Conservation (phyloP, 129 eudicot genomes). For the Mikania micrantha region DNA sequence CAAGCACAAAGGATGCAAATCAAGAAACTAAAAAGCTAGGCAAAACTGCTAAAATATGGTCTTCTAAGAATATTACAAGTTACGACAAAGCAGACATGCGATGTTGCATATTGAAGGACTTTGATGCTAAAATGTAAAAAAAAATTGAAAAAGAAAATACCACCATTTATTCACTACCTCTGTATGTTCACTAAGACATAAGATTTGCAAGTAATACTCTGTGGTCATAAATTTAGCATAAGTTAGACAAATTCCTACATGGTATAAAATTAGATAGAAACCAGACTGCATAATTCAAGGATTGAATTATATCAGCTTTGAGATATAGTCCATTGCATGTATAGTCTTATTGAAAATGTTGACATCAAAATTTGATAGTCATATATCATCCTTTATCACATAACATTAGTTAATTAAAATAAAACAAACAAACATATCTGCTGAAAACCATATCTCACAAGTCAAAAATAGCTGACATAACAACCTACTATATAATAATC, state of each 20-base stretch:
- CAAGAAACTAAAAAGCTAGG: not conserved
- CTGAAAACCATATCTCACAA: too few relatives aligned
- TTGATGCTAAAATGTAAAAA: not conserved
- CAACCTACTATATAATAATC: too few relatives aligned
- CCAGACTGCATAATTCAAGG: conserved; percentile 5
- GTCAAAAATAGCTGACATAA: too few relatives aligned
- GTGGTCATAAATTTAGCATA: not conserved
- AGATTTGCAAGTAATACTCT: not conserved
- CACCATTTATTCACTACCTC: not conserved
- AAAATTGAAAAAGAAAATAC: not conserved
- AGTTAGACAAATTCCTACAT: not conserved
- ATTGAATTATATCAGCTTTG: not conserved
- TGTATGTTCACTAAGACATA: not conserved
- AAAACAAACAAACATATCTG: too few relatives aligned
- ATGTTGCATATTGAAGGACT: not conserved
- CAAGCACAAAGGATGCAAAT: not conserved
- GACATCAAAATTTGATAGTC: not conserved
- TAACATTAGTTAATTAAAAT: not conserved
- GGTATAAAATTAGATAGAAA: not conserved
- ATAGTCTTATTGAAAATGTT: not conserved
- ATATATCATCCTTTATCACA: not conserved
- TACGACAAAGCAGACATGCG: too few relatives aligned
- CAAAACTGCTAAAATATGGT: not conserved
- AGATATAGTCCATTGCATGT: not conserved
- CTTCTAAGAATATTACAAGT: not conserved